Conservation (phyloP, 768 basidiomycete species). For the Phaeolepiota aurea region DNA sequence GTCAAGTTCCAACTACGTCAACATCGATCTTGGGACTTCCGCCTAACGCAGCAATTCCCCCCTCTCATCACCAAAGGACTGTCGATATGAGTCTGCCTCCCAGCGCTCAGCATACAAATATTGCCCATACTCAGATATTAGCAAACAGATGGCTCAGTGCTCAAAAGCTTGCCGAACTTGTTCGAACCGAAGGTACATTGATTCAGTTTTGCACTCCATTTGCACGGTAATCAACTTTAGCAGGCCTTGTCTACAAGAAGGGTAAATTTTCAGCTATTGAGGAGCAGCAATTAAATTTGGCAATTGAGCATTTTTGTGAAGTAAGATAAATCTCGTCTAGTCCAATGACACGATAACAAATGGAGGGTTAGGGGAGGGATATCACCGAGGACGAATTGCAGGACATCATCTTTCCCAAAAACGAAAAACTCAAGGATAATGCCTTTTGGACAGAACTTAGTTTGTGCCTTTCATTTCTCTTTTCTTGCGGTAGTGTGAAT, state of each 20-base stretch:
- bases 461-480: constrained; percentile 23
- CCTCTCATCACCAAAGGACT: constrained; percentile 24
- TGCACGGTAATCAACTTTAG: constrained; percentile 3
- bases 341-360: no score
- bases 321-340: constrained; percentile 35
- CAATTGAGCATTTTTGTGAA: constrained; percentile 53
- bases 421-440: constrained; percentile 49
- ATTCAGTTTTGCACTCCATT: background rate
- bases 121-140: constrained; percentile 59
- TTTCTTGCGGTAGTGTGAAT: constrained; percentile 5
- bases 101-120: constrained; percentile 30
- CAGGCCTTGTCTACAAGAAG: constrained; percentile 82
- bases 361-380: constrained; percentile 44
- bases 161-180: constrained; percentile 59
- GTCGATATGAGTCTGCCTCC: constrained; percentile 34
- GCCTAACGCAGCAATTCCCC: constrained; percentile 16
- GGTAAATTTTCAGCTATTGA: constrained; percentile 82
- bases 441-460: constrained; percentile 80
- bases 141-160: constrained; percentile 77
- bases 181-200: constrained; percentile 51
- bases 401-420: constrained; percentile 62
- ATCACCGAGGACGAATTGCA: constrained; percentile 46
- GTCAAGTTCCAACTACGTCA: constrained; percentile 34
- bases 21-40: constrained; percentile 32
- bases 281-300: constrained; percentile 53